Evolutionary conservation across 1,284 basidiomycete genomes (phyloP).

Genomic region (Apiotrichum akiyoshidainum): DNA sequence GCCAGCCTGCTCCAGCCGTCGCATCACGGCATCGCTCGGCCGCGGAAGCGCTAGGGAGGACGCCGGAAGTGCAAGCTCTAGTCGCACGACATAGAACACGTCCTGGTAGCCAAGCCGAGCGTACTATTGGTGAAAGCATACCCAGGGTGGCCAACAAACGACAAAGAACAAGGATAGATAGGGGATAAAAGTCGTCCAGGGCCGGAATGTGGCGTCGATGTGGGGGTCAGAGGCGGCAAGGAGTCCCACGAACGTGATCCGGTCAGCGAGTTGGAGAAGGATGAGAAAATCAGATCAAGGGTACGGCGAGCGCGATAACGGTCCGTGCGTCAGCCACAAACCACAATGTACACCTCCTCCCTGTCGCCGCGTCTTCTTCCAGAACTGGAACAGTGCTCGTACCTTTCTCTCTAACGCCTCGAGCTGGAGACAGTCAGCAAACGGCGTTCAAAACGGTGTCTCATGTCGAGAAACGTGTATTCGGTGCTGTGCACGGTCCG

Average conservation of each 20-base stretch:
- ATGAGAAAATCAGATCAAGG: not conserved
- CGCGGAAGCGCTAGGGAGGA: conserved; percentile 19
- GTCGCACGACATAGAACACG: conserved; percentile 30
- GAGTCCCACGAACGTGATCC: not conserved
- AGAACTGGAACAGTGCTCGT: not conserved
- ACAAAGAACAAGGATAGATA: not conserved
- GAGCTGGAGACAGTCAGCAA: conserved; percentile 14
- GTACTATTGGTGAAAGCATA: conserved; percentile 17
- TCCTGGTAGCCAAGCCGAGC: conserved; percentile 29
- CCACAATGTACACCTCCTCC: not conserved
- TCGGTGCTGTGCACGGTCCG: not conserved
- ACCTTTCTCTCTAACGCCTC: conserved; percentile 25
- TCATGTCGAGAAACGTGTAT: conserved; percentile 1
- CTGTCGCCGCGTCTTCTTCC: not conserved
- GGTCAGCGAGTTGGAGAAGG: not conserved
- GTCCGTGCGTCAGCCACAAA: not conserved
- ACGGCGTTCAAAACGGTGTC: too few species aligned
- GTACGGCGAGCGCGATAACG: too few species aligned
- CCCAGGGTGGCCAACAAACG: not conserved
- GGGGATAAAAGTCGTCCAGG: too few species aligned
- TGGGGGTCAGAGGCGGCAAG: too few species aligned
- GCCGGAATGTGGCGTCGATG: not conserved
- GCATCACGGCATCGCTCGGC: conserved; percentile 19
- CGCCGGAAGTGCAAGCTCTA: conserved; percentile 26
- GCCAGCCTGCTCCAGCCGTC: conserved; percentile 22